These are phyloP conservation scores for Aegilops sharonensis DNA, from an alignment of 176 grass and related monocot species.

Conservation along the genomic window DNA sequence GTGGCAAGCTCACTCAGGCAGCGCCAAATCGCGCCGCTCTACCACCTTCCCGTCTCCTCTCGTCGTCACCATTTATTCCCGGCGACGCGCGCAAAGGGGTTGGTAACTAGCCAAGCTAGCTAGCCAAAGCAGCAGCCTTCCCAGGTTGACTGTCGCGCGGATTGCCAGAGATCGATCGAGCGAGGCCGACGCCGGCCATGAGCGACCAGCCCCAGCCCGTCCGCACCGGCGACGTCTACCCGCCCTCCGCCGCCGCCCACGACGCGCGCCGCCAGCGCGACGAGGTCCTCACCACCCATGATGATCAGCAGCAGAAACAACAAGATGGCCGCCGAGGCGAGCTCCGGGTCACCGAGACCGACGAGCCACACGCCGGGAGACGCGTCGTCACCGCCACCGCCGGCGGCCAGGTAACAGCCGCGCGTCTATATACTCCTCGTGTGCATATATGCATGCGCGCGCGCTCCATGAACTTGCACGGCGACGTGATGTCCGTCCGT, in stretches of 20 bases:
- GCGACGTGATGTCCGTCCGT: background rate
- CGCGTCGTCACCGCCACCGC: conserved; percentile 38
- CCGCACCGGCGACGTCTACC: conserved; percentile 34
- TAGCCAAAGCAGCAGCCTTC: too few species aligned
- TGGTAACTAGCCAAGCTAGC: background rate
- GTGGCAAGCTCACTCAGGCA: background rate
- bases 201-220: conserved; percentile 18
- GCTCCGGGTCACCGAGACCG: conserved; percentile 23
- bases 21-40: background rate
- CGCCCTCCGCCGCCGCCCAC: background rate
- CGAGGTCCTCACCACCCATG: background rate
- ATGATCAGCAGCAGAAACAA: too few species aligned
- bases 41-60: background rate
- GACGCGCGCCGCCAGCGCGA: conserved; percentile 22
- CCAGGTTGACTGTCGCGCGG: too few species aligned
- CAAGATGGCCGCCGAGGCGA: background rate
- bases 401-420: conserved; percentile 8
- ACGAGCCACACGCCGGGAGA: background rate
- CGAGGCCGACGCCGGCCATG: background rate
- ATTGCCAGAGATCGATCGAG: background rate
- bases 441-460: background rate
- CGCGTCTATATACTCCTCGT: too few species aligned
- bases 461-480: background rate
- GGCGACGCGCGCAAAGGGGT: too few species aligned
- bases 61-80: background rate